Base-by-base conservation (phyloP, 1,284 basidiomycete genomes). In the Caloboletus firmus region DNA sequence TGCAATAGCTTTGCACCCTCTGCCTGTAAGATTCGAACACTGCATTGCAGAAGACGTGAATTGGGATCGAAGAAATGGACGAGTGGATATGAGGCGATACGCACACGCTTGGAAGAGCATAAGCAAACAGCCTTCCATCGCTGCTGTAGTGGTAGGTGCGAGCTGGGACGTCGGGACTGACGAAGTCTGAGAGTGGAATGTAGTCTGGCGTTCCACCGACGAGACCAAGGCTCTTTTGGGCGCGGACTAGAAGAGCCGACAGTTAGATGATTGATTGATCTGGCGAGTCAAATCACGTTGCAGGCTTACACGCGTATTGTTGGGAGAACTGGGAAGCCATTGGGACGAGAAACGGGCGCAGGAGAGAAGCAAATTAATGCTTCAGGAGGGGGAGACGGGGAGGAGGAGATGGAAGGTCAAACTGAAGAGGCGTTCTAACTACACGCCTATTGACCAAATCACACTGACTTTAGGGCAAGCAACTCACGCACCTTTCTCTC, bases 141-240 rank as follows among this genome's bases (percentile, higher is more conserved):
- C 81, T 79, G 66, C 92, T 95, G 75, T 98, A 98, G 63, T 83
- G 81, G 72, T 87, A 91, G 52, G 84, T 87, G 63, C 91, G 82
- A 43, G 89, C 87, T 57, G 83, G 76, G 36, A 79, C 80, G 58
- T 91, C 84, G 56, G 88, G 88, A 47, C 75, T 76, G 54, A 79
- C 75, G 64, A 96, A 91, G 51, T 82, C 84, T 54, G 82, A 73
- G 39, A 91, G 75, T 22, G 85, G 73, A 26, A 78, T 71, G 72
- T 94, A 98, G 61, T 83, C 79, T 49, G 95, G 93, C 17, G 85
- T 79, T 40, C 90, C 92, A 58, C 86, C 82, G 67, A 93, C 85
- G 66, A 98, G 83, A 59, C 92, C 93, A 56, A 95, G 78, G 54
- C 83, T 82, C 84, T 97, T 98, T 83, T 96, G 94, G 47, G 95